These are phyloP conservation scores for Scalesia atractyloides DNA, from an alignment of 129 eudicot genomes.

Conservation along the genomic window DNA sequence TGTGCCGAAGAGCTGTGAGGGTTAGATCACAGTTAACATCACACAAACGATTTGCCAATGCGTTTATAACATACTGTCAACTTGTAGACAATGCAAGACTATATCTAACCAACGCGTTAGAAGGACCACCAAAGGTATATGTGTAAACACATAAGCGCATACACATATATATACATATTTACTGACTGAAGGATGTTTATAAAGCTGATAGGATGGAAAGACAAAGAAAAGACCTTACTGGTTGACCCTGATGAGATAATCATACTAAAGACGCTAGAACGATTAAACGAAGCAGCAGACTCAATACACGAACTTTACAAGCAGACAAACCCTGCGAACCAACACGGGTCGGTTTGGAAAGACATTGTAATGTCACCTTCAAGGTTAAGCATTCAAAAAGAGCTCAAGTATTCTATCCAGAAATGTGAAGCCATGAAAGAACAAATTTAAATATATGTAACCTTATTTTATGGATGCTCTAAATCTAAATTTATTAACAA, in stretches of 20 bases:
- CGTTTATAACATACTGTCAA: conserved; percentile 78
- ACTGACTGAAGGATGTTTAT: conserved; percentile 19
- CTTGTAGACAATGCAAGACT: conserved; percentile 89
- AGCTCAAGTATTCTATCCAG: conserved; percentile 81
- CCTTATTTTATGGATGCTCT: neutral
- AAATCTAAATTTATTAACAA: too few species aligned
- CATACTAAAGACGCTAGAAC: conserved; percentile 48
- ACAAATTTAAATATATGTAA: neutral
- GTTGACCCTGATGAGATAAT: conserved; percentile 94
- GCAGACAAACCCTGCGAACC: conserved; percentile 52
- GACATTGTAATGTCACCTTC: conserved; percentile 94
- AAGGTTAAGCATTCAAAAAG: conserved; percentile 77
- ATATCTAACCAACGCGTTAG: conserved; percentile 85
- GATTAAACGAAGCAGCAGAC: conserved; percentile 73
- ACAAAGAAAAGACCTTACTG: conserved; percentile 76
- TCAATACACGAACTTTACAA: conserved; percentile 68
- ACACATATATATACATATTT: neutral
- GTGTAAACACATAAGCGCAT: neutral
- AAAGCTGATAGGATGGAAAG: conserved; percentile 97
- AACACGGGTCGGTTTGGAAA: conserved; percentile 75
- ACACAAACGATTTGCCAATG: conserved; percentile 96
- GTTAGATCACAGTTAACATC: conserved; percentile 90
- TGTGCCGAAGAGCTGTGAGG: conserved; percentile 93
- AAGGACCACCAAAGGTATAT: conserved; percentile 94
- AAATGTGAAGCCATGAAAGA: conserved; percentile 49